Percentiles rank a stretch among this genome's conserved stretches.
Evolutionary conservation across 2,329 filamentous ascomycete species (phyloP).

Genomic region (Nigrospora oryzae): DNA sequence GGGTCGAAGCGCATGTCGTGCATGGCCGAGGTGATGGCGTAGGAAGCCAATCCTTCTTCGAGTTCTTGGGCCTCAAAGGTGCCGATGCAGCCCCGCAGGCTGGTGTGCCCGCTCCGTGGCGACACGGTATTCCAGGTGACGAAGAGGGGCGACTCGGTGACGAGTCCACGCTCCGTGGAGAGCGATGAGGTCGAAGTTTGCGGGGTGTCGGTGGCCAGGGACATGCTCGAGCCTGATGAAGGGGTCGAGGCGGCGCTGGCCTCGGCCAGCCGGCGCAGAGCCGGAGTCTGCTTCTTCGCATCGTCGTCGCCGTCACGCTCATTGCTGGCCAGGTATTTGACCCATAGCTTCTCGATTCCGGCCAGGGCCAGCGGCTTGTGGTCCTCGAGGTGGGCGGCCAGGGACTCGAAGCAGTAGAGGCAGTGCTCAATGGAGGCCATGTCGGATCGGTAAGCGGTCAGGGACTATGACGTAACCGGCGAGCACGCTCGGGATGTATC

Average conservation of each 20-base stretch:
- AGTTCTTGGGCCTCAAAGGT: conserved; percentile 80
- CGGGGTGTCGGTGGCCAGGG: conserved; percentile 29
- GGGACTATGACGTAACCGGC: too few relatives aligned
- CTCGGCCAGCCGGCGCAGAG: conserved; percentile 9
- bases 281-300: conserved; percentile 1
- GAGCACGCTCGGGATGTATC: too few relatives aligned
- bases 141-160: conserved; percentile 66
- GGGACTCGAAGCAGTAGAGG: conserved; percentile 84
- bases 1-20: conserved; percentile 55
- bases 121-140: conserved; percentile 86
- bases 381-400: conserved; percentile 66
- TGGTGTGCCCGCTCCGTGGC: conserved; percentile 44
- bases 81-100: conserved; percentile 88
- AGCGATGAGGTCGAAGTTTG: conserved; percentile 35
- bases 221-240: conserved; percentile 22
- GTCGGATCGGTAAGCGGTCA: not conserved
- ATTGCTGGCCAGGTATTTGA: conserved; percentile 26
- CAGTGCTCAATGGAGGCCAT: conserved; percentile 88
- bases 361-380: conserved; percentile 59
- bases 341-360: conserved; percentile 61
- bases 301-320: conserved; percentile 12
- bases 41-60: conserved; percentile 63
- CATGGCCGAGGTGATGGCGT: conserved; percentile 71
- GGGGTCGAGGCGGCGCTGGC: conserved; percentile 15
- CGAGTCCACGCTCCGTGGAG: conserved; percentile 16